phyloP scores from a whole-genome alignment of 768 basidiomycete species.

The Hygrocybe punicea region DNA sequence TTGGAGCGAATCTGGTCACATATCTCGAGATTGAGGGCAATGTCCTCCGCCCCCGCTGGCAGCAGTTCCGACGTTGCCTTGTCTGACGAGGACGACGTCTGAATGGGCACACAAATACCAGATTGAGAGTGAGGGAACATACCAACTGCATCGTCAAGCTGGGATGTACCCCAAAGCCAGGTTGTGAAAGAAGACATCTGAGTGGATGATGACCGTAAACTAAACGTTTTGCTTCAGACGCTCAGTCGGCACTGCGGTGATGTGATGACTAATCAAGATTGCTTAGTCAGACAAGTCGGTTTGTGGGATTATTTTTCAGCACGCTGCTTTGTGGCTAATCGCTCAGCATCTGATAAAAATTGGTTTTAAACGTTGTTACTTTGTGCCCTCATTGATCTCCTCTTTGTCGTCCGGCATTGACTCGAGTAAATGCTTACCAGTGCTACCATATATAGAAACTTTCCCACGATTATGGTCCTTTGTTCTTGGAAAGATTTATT shows the following conservation, averaged over 20 bases:
- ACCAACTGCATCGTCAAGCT: constrained; percentile 83
- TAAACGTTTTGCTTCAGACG: neutral
- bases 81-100: constrained; percentile 46
- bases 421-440: too few relatives aligned
- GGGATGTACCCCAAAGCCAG: constrained; percentile 79
- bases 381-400: too few relatives aligned
- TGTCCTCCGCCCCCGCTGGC: constrained; percentile 81
- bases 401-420: too few relatives aligned
- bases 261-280: too few relatives aligned
- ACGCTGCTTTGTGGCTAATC: too few relatives aligned
- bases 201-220: neutral
- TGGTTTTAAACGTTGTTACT: too few relatives aligned
- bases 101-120: constrained; percentile 6
- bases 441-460: too few relatives aligned
- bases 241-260: neutral
- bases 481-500: too few relatives aligned
- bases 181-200: constrained; percentile 25
- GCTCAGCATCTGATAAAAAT: too few relatives aligned
- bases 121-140: constrained; percentile 23
- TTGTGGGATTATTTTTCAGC: too few relatives aligned
- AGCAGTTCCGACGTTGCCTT: constrained; percentile 91
- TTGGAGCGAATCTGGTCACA: constrained; percentile 96
- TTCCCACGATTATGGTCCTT: too few relatives aligned
- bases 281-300: too few relatives aligned
- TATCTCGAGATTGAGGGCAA: constrained; percentile 91